phyloP scores from a whole-genome alignment of 202 grass and related monocot species.

The Dendrocalamus latiflorus region DNA sequence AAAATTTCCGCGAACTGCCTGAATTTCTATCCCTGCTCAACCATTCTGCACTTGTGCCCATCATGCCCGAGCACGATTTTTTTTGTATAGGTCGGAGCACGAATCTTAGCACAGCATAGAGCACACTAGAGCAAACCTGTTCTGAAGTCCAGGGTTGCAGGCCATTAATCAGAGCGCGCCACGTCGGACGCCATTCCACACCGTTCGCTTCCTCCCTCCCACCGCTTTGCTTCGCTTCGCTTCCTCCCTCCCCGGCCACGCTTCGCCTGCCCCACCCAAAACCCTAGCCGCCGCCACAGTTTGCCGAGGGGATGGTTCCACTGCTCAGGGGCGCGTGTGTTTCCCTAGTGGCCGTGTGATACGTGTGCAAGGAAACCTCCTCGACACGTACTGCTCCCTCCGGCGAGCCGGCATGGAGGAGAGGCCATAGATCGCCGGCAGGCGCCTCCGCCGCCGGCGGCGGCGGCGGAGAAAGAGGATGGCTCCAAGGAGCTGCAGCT shows the following conservation, averaged over 20 bases:
- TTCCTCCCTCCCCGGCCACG: neutral
- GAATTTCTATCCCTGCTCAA: too few species aligned
- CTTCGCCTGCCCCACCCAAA: neutral
- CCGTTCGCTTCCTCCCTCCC: slow-evolving; percentile 14
- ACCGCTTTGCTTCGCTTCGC: slow-evolving; percentile 22
- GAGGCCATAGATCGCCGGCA: slow-evolving; percentile 53
- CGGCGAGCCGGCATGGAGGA: slow-evolving; percentile 52
- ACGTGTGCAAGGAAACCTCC: too few species aligned
- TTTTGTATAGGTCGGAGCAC: too few species aligned
- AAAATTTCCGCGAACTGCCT: too few species aligned
- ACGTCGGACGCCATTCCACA: slow-evolving; percentile 34
- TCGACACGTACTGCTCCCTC: neutral
- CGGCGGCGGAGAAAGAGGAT: neutral
- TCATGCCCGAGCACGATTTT: too few species aligned
- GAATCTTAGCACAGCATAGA: too few species aligned
- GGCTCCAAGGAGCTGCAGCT: neutral
- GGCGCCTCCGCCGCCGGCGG: slow-evolving; percentile 30
- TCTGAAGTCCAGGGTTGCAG: too few species aligned
- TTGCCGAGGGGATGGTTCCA: too few species aligned
- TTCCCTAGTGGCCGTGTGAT: too few species aligned
- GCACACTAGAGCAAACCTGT: too few species aligned
- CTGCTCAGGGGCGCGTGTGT: neutral
- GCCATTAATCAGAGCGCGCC: slow-evolving; percentile 4
- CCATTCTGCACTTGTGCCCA: too few species aligned
- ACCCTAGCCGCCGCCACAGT: slow-evolving; percentile 43